Base-by-base conservation (phyloP, 495 filamentous ascomycete genomes). In the Tuber umbilicatum region DNA sequence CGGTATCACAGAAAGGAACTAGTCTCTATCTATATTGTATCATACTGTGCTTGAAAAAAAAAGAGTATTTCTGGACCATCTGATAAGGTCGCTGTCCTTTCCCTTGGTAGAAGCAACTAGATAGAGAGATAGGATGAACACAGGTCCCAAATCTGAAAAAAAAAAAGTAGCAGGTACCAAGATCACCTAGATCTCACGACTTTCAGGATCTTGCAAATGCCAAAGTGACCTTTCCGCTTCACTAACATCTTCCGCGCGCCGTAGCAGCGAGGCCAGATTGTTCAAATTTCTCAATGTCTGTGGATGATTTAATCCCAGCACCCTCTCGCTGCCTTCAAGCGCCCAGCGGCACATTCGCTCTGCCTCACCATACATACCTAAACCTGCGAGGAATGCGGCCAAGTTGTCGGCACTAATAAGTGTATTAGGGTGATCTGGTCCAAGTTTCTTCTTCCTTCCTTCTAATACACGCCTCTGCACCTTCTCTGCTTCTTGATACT, bases 401-500 rank as follows among this genome's bases (percentile, higher is more conserved):
- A 72, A 47, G 23, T 71, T 76, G 12, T 64, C 70, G 31, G 68
- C 41, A 17, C 60, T 75, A 40, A 39, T 27, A 23, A 43, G 31
- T 76, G 75, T 76, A 67, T 60, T 60, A 10, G 27, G 68, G n/a
- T 76, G 67, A 10, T 39, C 45, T 21, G 42, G 37, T 21, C 80
- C 80, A 17, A 76, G 70, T 3, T 60, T 50, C 37, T 78, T 76
- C 70, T 74, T 68, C 37, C 35, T 55, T 31, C 74, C 70, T 35
- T 73, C 39, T 35, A 80, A 69, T 12, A 78, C 45, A 41, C 71
- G 75, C 41, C n/a, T 27, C 50, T 80, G 68, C 16, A 84, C 35
- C 27, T n/a, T 10, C 42, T 85, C 83, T 0, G 84, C 84, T 50
- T 86, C 83, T 45, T 83, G 47, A 73, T 83, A 83, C 31, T 83